Evolutionary conservation across 805 yeast species (phyloP).

Genomic region (Helenozyma rhizophorensis): DNA sequence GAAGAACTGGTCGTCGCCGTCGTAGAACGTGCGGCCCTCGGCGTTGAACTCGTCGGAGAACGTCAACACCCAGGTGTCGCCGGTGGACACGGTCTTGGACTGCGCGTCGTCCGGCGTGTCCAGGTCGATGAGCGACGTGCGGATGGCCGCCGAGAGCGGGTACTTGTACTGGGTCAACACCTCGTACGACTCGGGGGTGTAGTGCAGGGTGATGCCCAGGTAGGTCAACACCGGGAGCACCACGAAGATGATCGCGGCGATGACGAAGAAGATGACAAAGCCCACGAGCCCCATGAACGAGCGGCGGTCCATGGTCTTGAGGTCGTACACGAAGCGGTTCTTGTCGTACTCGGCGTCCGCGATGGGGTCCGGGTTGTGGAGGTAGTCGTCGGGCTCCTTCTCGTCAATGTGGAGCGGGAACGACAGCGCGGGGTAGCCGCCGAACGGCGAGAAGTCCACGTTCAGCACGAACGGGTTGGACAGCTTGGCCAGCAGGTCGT

Average conservation of each 20-base stretch:
- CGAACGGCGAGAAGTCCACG: slow-evolving; percentile 80
- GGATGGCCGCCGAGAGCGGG: slow-evolving; percentile 33
- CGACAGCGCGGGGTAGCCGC: slow-evolving; percentile 91
- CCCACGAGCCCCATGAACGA: slow-evolving; percentile 63
- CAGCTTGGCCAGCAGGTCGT: slow-evolving; percentile 18
- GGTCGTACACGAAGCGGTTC: slow-evolving; percentile 58
- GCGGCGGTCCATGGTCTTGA: slow-evolving; percentile 61
- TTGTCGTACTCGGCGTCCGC: slow-evolving; percentile 84
- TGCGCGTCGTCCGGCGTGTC: slow-evolving; percentile 34
- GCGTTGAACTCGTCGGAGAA: slow-evolving; percentile 42
- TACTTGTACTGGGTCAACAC: slow-evolving; percentile 24
- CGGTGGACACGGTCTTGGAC: slow-evolving; percentile 36
- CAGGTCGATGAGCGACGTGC: slow-evolving; percentile 36
- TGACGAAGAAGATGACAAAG: slow-evolving; percentile 52
- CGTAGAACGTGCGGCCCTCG: slow-evolving; percentile 41
- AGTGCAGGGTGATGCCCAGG: slow-evolving; percentile 53
- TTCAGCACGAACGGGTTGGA: slow-evolving; percentile 41
- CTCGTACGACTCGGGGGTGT: slow-evolving; percentile 17
- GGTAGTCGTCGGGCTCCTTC: slow-evolving; percentile 89
- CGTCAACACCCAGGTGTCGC: slow-evolving; percentile 43
- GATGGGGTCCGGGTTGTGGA: slow-evolving; percentile 95
- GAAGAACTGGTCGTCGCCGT: slow-evolving; percentile 42
- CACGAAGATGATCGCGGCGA: slow-evolving; percentile 65
- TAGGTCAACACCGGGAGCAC: slow-evolving; percentile 81
- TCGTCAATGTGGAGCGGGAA: slow-evolving; percentile 91